These are phyloP conservation scores for Picea sitchensis DNA, from an alignment of 75 land plant genomes.

Conservation along the genomic window DNA sequence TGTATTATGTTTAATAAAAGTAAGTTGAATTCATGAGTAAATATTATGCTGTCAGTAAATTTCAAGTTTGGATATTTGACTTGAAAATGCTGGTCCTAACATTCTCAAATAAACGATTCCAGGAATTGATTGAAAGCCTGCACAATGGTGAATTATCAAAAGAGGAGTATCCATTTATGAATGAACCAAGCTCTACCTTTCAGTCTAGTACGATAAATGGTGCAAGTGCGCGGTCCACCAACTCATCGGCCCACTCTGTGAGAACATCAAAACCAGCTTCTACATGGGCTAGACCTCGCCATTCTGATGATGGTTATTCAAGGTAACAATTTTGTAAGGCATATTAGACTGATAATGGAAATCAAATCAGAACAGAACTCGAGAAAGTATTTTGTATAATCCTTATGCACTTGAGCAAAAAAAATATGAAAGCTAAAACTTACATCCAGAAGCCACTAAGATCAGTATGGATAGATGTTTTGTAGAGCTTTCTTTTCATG, in stretches of 20 bases:
- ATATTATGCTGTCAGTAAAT: neutral
- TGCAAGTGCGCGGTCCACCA: slow-evolving; percentile 23
- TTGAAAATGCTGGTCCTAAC: neutral
- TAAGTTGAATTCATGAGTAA: neutral
- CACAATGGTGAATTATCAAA: slow-evolving; percentile 73
- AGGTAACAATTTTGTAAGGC: slow-evolving; percentile 34
- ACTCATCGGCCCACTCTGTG: slow-evolving; percentile 54
- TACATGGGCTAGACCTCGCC: slow-evolving; percentile 77
- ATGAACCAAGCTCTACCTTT: slow-evolving; percentile 58
- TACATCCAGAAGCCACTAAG: neutral
- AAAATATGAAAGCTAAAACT: neutral
- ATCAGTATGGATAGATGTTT: neutral
- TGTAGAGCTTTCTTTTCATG: neutral
- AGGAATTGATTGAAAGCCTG: slow-evolving; percentile 86
- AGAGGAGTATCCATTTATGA: slow-evolving; percentile 85
- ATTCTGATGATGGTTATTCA: slow-evolving; percentile 75
- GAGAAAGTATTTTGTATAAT: neutral
- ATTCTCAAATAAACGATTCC: neutral
- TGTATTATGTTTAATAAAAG: neutral
- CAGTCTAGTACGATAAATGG: slow-evolving; percentile 21
- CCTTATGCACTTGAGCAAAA: no score
- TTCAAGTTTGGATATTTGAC: neutral
- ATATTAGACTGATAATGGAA: neutral
- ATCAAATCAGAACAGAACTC: neutral
- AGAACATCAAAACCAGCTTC: slow-evolving; percentile 68